Base-by-base conservation (phyloP, 2,329 filamentous ascomycete species). In the Aspergillus sp. region DNA sequence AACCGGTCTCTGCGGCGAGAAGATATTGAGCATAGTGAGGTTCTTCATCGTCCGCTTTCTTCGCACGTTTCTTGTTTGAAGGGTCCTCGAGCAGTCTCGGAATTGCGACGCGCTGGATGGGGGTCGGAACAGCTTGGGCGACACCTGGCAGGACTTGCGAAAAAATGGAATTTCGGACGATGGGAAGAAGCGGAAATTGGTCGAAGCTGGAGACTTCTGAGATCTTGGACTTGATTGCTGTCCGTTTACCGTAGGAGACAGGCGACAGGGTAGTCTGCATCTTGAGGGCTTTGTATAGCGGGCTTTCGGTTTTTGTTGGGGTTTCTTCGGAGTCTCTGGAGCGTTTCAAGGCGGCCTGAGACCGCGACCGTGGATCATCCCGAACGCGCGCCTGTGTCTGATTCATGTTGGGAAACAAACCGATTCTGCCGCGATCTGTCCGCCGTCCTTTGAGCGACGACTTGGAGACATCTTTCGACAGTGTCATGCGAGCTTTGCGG, bases 1-100 rank as follows among this genome's bases (percentile, higher is more conserved):
- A 98, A 12, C 95, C 95, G 0, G 95, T 99, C 79, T 99, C 95
- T 11, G 95, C 95, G 4, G 95, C 95, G 49, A 99, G 81, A 12
- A 99, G 81, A 69, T 91, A 97, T 52, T 86, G 81, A 53, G 86
- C 78, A 68, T 84, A 76, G 79, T 83, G 58, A 76, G 75, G 63
- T 69, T 81, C 55, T 61, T 71, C 62, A 48, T 75, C 71, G 30
- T 73, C 62, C 39, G 55, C 44, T 58, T 69, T 64, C 43, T 66
- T 67, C n/a, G 65, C 44, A 62, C 75, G 70, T 50, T 62, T 72
- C 70, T 69, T 67, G 69, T 20, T 80, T 71, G 66, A 43, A 11
- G 60, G 86, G 79, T 13, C 86, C 85, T 47, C 66, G 15, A 96
- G 78, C 8, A 99, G 78, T 0, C 86, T 85, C 0, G 95, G 93